phyloP scores from a whole-genome alignment of 2,329 filamentous ascomycete species.

The Fusarium napiforme region DNA sequence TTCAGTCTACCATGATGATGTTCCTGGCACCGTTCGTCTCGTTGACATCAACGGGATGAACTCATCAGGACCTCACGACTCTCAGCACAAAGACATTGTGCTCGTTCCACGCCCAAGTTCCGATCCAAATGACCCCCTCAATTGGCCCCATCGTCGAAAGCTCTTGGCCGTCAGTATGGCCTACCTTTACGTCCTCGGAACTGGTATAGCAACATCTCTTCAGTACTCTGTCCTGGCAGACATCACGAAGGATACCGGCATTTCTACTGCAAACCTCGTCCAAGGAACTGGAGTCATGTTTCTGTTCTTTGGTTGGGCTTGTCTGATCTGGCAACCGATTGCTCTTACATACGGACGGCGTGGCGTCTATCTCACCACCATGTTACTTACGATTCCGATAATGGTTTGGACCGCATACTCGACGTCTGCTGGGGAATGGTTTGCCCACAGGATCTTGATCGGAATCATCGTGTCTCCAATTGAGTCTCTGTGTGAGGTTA shows the following conservation, averaged over 20 bases:
- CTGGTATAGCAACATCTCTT: background rate
- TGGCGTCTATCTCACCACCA: background rate
- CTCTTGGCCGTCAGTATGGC: background rate
- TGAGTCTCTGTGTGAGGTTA: background rate
- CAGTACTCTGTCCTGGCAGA: slow-evolving; percentile 5
- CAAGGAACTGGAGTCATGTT: slow-evolving; percentile 3
- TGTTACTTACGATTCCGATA: background rate
- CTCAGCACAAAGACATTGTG: slow-evolving; percentile 4
- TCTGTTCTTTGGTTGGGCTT: background rate
- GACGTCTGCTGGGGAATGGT: background rate
- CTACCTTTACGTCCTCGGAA: slow-evolving; percentile 1
- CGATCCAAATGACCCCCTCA: slow-evolving; percentile 1
- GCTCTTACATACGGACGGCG: background rate
- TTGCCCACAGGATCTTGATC: background rate
- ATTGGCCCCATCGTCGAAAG: background rate
- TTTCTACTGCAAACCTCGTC: background rate
- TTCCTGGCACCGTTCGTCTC: slow-evolving; percentile 1
- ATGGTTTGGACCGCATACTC: slow-evolving; percentile 5
- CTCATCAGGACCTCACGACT: background rate
- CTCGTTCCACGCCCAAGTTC: background rate
- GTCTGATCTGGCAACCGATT: background rate
- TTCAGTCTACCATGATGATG: background rate
- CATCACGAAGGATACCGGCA: background rate
- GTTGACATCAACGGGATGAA: slow-evolving; percentile 5
- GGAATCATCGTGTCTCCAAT: background rate